These are phyloP conservation scores for Mollisia scopiformis DNA, from an alignment of 2,329 filamentous ascomycete genomes.

Conservation along the genomic window DNA sequence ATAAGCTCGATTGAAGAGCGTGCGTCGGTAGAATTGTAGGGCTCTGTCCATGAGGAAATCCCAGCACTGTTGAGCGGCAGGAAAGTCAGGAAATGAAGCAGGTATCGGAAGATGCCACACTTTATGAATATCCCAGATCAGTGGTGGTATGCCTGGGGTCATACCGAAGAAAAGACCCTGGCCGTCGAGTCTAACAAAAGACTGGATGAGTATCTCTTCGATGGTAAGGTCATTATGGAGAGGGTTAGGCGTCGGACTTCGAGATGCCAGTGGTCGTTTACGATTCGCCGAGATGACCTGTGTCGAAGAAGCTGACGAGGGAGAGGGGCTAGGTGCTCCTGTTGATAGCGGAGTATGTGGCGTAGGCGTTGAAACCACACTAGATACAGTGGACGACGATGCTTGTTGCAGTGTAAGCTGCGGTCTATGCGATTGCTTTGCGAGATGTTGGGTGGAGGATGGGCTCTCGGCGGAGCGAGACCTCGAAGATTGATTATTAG, in stretches of 20 bases:
- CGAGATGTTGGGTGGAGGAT: background rate
- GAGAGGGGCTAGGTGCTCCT: conserved; percentile 12
- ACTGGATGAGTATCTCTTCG: conserved; percentile 35
- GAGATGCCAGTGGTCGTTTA: conserved; percentile 25
- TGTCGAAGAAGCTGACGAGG: conserved; percentile 3
- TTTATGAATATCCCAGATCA: conserved; percentile 35
- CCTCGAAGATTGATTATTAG: background rate
- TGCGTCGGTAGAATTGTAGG: conserved; percentile 32
- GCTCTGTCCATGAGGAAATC: conserved; percentile 35
- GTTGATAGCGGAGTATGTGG: conserved; percentile 18
- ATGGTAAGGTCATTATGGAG: conserved; percentile 31
- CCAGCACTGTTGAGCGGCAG: conserved; percentile 32
- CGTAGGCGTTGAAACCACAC: conserved; percentile 10
- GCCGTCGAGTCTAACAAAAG: conserved; percentile 32
- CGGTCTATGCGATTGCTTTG: background rate
- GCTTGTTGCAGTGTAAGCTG: background rate
- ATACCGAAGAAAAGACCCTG: conserved; percentile 33
- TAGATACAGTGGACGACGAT: conserved; percentile 5
- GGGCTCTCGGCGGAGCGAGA: background rate
- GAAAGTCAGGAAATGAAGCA: conserved; percentile 26
- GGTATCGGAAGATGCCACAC: conserved; percentile 31
- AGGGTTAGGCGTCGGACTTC: conserved; percentile 23
- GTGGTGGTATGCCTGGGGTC: conserved; percentile 29
- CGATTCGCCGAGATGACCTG: background rate
- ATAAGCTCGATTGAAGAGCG: conserved; percentile 28